Conservation (phyloP, 2,329 filamentous ascomycete species). For the Penicillium sp. region DNA sequence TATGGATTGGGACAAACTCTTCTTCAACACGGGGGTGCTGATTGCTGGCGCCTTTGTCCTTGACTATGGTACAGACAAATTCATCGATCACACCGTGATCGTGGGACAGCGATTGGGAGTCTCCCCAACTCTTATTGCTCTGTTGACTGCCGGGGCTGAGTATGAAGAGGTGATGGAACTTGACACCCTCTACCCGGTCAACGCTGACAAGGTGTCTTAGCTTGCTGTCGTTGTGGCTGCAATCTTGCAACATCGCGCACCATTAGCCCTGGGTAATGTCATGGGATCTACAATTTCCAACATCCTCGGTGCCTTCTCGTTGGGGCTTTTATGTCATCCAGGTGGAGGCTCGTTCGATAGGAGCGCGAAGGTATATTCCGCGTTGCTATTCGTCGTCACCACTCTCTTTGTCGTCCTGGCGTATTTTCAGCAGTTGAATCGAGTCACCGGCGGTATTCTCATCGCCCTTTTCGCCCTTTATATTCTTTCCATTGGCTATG, state of each 20-base stretch:
- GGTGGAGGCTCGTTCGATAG: conserved; percentile 43
- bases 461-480: conserved; percentile 48
- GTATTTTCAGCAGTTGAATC: conserved; percentile 36
- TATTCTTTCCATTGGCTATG: conserved; percentile 44
- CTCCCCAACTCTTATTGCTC: conserved; percentile 49
- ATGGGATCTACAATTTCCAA: conserved; percentile 56
- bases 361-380: conserved; percentile 51
- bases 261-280: conserved; percentile 55
- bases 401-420: conserved; percentile 38
- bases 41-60: conserved; percentile 50
- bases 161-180: conserved; percentile 52
- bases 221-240: conserved; percentile 52
- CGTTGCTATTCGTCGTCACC: conserved; percentile 44
- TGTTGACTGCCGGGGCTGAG: conserved; percentile 55
- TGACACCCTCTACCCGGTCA: not conserved
- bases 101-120: conserved; percentile 48
- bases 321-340: conserved; percentile 49
- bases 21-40: conserved; percentile 40
- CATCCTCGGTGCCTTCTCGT: conserved; percentile 55
- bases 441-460: conserved; percentile 39
- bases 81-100: conserved; percentile 52
- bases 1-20: conserved; percentile 36
- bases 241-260: conserved; percentile 46
- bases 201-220: conserved; percentile 25
- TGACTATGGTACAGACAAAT: conserved; percentile 53